Base-by-base conservation (phyloP, 257 asterid genomes). In the Hygrophila difformis region DNA sequence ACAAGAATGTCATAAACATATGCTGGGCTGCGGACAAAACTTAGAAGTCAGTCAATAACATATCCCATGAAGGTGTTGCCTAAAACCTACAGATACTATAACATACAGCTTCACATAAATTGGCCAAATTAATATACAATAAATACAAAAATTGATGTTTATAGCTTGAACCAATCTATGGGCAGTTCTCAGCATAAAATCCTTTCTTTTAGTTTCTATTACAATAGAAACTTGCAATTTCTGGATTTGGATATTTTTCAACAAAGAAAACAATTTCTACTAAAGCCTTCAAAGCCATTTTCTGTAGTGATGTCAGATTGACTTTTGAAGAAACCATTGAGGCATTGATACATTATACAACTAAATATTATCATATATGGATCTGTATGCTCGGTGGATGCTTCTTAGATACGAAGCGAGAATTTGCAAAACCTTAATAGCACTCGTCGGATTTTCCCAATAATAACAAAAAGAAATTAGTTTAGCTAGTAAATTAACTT, bases 351-450 rank as follows among this genome's bases (percentile, higher is more conserved):
- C 68, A 75, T 86, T 74, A 60, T 74, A 81, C 65, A 59, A 55
- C 74, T 86, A 62, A 58, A 82, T 81, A 41, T 57, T 60, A 61
- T 74, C 93, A 59, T 69, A 76, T 29, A 72, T 55, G 53, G 74
- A 40, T 70, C 66, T 56, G 45, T 88, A 77, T 29, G 73, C 59
- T 8, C 69, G 64, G 19, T 55, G 19, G 63, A 74, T 72, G 71
- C 81, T 70, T 67, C 66, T 83, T 8, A 96, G 95, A 71, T 82
- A 82, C 37, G 85, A 76, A 33, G 87, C 92, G 74, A 91, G 62
- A 59, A 65, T 69, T 67, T 80, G 74, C 80, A 91, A 74, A 61
- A 95, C 95, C 69, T 65, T 78, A 19, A 81, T 96, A 85, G 79
- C 78, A 79, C n/a, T n/a, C n/a, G n/a, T n/a, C n/a, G n/a, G 49